These are phyloP conservation scores for Jaltomata sinuosa DNA, from an alignment of 257 asterid genomes.

Conservation along the genomic window DNA sequence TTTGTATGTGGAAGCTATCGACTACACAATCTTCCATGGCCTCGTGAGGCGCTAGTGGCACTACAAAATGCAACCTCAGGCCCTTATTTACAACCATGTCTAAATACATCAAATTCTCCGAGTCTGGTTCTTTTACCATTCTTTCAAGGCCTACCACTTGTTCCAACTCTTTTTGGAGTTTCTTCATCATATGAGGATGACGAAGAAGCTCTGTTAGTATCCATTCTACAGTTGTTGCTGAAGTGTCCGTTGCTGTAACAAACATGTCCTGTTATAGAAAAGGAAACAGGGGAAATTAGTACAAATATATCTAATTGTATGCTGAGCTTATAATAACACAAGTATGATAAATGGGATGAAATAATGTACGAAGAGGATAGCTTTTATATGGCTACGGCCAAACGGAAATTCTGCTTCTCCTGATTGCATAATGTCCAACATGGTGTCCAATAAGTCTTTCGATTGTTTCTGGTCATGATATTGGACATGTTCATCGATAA, in stretches of 20 bases:
- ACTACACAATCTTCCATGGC: background rate
- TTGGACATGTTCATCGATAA: no score
- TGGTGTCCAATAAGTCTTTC: background rate
- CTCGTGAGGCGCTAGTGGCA: background rate
- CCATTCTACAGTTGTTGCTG: background rate
- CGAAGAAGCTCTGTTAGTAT: background rate
- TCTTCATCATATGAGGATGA: background rate
- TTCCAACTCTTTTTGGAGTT: background rate
- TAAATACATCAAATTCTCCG: background rate
- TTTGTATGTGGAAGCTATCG: background rate
- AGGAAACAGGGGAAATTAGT: background rate
- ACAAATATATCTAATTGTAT: background rate
- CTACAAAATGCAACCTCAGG: background rate
- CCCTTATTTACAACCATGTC: background rate
- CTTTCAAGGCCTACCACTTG: background rate
- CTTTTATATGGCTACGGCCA: background rate
- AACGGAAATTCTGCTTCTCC: background rate
- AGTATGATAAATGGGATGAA: background rate
- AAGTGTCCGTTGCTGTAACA: background rate
- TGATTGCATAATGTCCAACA: background rate
- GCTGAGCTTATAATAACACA: background rate
- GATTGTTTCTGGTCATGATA: no score
- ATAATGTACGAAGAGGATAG: background rate
- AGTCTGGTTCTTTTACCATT: background rate
- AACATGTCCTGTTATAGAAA: background rate